These are phyloP conservation scores for Diaporthe ilicicola DNA, from an alignment of 2,329 filamentous ascomycete species.

Conservation along the genomic window DNA sequence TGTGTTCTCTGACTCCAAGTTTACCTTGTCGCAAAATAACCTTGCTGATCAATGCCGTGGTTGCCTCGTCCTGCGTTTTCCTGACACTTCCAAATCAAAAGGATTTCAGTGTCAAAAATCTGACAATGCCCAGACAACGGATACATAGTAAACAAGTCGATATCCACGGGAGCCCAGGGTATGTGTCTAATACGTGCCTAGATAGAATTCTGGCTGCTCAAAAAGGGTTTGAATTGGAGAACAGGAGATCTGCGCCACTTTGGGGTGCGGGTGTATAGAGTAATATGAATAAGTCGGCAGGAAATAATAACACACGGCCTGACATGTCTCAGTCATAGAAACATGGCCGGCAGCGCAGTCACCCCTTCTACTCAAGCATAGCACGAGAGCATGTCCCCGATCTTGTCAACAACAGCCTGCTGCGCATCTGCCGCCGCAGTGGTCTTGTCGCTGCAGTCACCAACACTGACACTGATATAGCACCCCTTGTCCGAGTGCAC, in stretches of 20 bases:
- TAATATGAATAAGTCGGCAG: background rate
- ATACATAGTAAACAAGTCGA: too few relatives aligned
- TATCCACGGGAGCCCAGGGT: background rate
- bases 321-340: background rate
- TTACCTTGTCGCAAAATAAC: too few relatives aligned
- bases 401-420: constrained; percentile 58
- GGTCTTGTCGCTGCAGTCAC: constrained; percentile 66
- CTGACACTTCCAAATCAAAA: too few relatives aligned
- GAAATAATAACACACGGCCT: background rate
- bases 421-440: constrained; percentile 63
- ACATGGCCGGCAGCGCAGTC: background rate
- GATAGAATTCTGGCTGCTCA: background rate
- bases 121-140: too few relatives aligned
- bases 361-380: background rate
- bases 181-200: too few relatives aligned
- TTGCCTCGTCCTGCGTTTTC: too few relatives aligned
- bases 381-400: constrained; percentile 42
- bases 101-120: too few relatives aligned
- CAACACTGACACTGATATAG: constrained; percentile 70
- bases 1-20: too few relatives aligned
- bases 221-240: background rate
- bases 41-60: too few relatives aligned
- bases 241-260: background rate
- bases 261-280: background rate
- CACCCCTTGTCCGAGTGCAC: constrained; percentile 59